phyloP scores from a whole-genome alignment of 345 rosid species.

The Eucalyptus tenuipes region DNA sequence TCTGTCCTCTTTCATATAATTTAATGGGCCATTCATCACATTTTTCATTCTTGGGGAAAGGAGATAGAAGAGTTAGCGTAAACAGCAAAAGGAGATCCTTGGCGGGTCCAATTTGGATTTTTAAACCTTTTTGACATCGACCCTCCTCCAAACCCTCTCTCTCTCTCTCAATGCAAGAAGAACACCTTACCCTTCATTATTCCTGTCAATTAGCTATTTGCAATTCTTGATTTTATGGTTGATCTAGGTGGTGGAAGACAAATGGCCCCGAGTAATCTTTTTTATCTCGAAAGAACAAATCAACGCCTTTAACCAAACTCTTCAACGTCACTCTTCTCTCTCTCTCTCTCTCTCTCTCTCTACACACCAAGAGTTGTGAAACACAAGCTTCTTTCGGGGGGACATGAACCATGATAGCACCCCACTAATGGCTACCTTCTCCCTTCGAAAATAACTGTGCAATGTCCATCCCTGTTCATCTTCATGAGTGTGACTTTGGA shows the following conservation, averaged over 20 bases:
- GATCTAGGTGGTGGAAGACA: slow-evolving; percentile 4
- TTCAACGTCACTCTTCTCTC: slow-evolving; percentile 22
- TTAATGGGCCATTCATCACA: neutral
- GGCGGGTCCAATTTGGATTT: slow-evolving; percentile 32
- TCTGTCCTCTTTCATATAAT: neutral
- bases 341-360: neutral
- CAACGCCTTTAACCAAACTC: slow-evolving; percentile 1
- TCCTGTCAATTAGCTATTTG: neutral
- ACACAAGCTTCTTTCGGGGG: slow-evolving; percentile 31
- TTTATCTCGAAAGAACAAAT: neutral
- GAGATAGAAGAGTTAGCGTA: slow-evolving; percentile 32
- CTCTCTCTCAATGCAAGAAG: neutral
- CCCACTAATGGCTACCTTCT: neutral
- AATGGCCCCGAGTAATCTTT: neutral
- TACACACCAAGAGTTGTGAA: slow-evolving; percentile 16
- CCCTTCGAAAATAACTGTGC: neutral
- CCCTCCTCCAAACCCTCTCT: slow-evolving; percentile 17
- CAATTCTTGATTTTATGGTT: neutral
- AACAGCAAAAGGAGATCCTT: slow-evolving; percentile 38
- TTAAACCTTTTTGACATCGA: slow-evolving; percentile 17
- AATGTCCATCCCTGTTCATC: neutral
- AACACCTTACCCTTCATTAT: neutral
- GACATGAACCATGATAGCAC: slow-evolving; percentile 30
- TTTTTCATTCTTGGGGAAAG: neutral
- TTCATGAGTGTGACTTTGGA: neutral